These are phyloP conservation scores for Trichoderma asperelloides DNA, from an alignment of 495 filamentous ascomycete species.

Conservation along the genomic window DNA sequence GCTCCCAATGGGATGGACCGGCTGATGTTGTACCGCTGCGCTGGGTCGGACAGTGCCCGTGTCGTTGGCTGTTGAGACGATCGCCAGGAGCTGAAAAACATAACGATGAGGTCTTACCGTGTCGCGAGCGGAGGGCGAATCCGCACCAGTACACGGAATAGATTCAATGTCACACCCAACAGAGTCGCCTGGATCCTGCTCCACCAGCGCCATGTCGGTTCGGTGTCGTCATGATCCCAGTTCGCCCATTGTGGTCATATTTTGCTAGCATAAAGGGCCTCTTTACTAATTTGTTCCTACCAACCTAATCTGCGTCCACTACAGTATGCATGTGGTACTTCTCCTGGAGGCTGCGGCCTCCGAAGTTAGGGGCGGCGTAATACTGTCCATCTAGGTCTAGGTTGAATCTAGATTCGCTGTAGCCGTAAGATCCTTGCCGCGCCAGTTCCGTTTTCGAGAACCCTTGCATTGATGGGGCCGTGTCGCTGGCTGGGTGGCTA, in stretches of 20 bases:
- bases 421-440: background rate
- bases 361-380: background rate
- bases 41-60: conserved; percentile 2
- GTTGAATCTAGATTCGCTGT: background rate
- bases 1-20: conserved; percentile 2
- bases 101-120: background rate
- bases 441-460: background rate
- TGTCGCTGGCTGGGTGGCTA: background rate
- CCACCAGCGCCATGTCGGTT: background rate
- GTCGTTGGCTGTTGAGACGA: background rate
- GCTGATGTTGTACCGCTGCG: background rate
- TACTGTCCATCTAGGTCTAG: background rate
- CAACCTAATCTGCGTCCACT: background rate
- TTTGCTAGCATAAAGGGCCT: background rate
- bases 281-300: background rate
- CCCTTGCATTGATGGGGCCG: background rate
- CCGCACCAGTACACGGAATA: background rate
- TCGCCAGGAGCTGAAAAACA: background rate
- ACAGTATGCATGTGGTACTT: no score
- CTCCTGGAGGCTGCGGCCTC: background rate
- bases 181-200: background rate
- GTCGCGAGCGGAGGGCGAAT: background rate
- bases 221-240: background rate
- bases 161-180: background rate
- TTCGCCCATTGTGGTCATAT: background rate